phyloP scores from a whole-genome alignment of 768 basidiomycete species.

The Pisolithus tinctorius region DNA sequence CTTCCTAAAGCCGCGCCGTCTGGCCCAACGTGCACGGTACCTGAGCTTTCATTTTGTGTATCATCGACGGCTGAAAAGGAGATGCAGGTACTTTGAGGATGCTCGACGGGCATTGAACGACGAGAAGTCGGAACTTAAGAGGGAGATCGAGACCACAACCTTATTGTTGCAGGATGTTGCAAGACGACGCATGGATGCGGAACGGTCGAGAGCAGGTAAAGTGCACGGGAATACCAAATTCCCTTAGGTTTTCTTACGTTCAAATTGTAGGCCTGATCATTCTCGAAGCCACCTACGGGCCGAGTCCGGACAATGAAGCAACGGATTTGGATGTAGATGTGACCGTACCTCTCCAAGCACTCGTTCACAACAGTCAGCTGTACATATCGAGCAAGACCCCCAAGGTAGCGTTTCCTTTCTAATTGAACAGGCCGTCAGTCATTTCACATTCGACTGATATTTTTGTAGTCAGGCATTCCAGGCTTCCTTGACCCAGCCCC shows the following conservation, averaged over 20 bases:
- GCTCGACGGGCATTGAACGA: slow-evolving; percentile 58
- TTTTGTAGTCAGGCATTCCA: slow-evolving; percentile 56
- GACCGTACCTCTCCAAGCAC: slow-evolving; percentile 72
- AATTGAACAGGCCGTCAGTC: not conserved
- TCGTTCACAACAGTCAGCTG: slow-evolving; percentile 73
- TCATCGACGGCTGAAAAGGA: slow-evolving; percentile 11
- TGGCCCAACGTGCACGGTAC: slow-evolving; percentile 49
- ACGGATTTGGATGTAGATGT: slow-evolving; percentile 66
- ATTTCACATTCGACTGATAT: slow-evolving; percentile 2
- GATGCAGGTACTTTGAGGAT: slow-evolving; percentile 55
- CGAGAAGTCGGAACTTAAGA: slow-evolving; percentile 53
- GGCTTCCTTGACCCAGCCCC: slow-evolving; percentile 89
- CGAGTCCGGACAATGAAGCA: slow-evolving; percentile 41
- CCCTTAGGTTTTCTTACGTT: slow-evolving; percentile 11
- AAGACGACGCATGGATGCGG: slow-evolving; percentile 52
- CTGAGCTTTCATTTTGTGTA: slow-evolving; percentile 7
- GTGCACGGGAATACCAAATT: slow-evolving; percentile 8
- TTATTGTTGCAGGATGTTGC: slow-evolving; percentile 63
- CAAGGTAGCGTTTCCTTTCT: slow-evolving; percentile 46
- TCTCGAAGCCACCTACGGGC: slow-evolving; percentile 67
- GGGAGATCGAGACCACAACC: slow-evolving; percentile 57
- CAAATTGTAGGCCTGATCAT: slow-evolving; percentile 61
- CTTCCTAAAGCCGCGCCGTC: slow-evolving; percentile 49
- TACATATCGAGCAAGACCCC: slow-evolving; percentile 67
- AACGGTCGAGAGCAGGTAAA: slow-evolving; percentile 62